Evolutionary conservation across 768 basidiomycete species (phyloP).

Genomic region (Tephrocybe sp.): DNA sequence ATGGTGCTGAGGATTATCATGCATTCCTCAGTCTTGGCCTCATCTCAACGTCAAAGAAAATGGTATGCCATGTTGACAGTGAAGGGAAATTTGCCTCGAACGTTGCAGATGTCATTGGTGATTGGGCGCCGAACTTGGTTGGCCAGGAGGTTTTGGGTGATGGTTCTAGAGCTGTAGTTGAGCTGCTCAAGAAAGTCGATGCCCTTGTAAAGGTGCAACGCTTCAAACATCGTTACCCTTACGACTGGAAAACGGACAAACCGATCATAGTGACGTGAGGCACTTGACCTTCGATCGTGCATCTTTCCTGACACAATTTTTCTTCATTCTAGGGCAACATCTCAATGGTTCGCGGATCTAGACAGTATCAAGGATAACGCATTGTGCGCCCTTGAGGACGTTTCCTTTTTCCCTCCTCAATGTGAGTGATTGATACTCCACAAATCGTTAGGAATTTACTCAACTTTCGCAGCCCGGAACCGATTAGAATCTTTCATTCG

Average conservation of each 20-base stretch:
- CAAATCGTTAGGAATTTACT: background rate
- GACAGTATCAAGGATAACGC: slow-evolving; percentile 80
- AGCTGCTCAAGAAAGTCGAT: slow-evolving; percentile 52
- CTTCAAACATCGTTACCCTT: slow-evolving; percentile 88
- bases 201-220: slow-evolving; percentile 65
- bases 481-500: slow-evolving; percentile 86
- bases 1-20: slow-evolving; percentile 90
- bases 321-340: slow-evolving; percentile 63
- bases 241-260: slow-evolving; percentile 94
- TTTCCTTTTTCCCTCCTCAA: slow-evolving; percentile 70
- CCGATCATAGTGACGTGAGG: slow-evolving; percentile 88
- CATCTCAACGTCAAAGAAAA: slow-evolving; percentile 38
- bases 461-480: slow-evolving; percentile 58
- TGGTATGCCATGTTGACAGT: slow-evolving; percentile 81
- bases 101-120: slow-evolving; percentile 58
- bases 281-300: background rate
- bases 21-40: slow-evolving; percentile 60
- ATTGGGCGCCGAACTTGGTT: slow-evolving; percentile 44
- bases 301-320: background rate
- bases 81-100: slow-evolving; percentile 67
- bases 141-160: slow-evolving; percentile 73
- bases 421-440: slow-evolving; percentile 43
- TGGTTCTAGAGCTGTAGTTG: slow-evolving; percentile 67
- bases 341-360: slow-evolving; percentile 96
- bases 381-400: slow-evolving; percentile 60